Base-by-base conservation (phyloP, 176 grass and related monocot genomes). In the Hsuehochloa calcarea region DNA sequence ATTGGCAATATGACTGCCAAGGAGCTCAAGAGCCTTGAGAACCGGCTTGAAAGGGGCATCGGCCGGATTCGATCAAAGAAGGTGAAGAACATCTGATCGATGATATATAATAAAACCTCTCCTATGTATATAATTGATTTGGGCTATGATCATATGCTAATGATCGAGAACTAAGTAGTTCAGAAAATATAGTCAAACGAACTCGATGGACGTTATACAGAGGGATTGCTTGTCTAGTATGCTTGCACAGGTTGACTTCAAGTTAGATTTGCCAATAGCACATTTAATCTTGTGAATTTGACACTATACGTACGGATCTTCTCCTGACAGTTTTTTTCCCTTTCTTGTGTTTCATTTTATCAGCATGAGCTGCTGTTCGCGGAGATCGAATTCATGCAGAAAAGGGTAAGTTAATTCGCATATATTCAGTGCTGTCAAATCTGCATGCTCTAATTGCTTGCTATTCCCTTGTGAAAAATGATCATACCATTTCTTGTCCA, bases 21-120 rank as follows among this genome's bases (percentile, higher is more conserved):
- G 79, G 94, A 97, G 82, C 92, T 97, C 47, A 97, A 92, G 79
- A 81, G 78, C 58, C 78, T 97, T 14, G 92, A 97, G 46, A 87
- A 46, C 71, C 89, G 87, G 80, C 85, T 97, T 71, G 92, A 94
- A 86, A 91, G 67, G 77, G 90, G 87, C 66, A 87, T 94, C 47
- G 64, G 79, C 23, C 76, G 92, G 47, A 85, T 97, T 77, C 75
- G 94, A 65, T 90, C 90, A 29, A 97, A 90, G 76, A 97, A 97
- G 91, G 94, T 97, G 60, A 62, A 60, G 43, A 65, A 41, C 6
- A 19, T 26, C 25, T 45, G 38, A 68, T 68, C 4, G 19, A 41
- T 59, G n/a, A 59, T 11, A 25, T 59, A 23, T 59, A 25, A n/a
- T 62, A 62, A 13, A 62, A 11, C 4, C n/a, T 62, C 59, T 27